Conservation (phyloP, 2,329 filamentous ascomycete species). For the Exserohilum rostratum region DNA sequence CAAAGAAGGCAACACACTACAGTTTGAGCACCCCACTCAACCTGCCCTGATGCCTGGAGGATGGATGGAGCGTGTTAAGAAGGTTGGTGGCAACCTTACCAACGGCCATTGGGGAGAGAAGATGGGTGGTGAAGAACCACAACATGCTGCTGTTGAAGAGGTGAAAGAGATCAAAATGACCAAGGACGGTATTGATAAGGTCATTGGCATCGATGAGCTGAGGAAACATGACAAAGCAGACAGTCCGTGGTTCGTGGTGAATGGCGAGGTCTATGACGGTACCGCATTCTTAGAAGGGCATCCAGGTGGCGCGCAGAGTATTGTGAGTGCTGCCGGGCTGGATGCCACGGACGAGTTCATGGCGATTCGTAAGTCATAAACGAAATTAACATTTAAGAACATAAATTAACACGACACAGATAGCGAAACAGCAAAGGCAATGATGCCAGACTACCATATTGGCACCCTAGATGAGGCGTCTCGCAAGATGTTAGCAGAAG, state of each 20-base stretch:
- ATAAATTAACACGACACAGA: constrained; percentile 60
- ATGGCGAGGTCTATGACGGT: constrained; percentile 88
- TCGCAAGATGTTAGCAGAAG: constrained; percentile 59
- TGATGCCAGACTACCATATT: constrained; percentile 87
- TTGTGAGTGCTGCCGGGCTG: constrained; percentile 78
- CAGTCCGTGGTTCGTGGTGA: constrained; percentile 84
- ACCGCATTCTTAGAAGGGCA: constrained; percentile 80
- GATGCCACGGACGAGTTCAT: constrained; percentile 89
- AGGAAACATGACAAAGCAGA: constrained; percentile 68
- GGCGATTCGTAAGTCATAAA: constrained; percentile 76
- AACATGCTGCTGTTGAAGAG: constrained; percentile 54
- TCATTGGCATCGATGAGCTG: constrained; percentile 74
- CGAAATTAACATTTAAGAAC: neutral
- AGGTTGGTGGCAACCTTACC: constrained; percentile 75
- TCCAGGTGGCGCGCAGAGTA: constrained; percentile 85
- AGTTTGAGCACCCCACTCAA: constrained; percentile 89
- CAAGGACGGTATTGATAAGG: constrained; percentile 66
- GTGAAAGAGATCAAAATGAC: constrained; percentile 77
- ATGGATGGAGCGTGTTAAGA: constrained; percentile 94
- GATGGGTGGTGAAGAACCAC: constrained; percentile 58
- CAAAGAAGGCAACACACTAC: constrained; percentile 66
- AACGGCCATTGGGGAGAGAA: constrained; percentile 88
- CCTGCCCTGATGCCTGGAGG: constrained; percentile 77
- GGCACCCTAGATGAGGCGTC: constrained; percentile 72
- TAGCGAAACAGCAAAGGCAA: constrained; percentile 86